Conservation (phyloP, 2,329 filamentous ascomycete species). For the Fusarium napiforme region DNA sequence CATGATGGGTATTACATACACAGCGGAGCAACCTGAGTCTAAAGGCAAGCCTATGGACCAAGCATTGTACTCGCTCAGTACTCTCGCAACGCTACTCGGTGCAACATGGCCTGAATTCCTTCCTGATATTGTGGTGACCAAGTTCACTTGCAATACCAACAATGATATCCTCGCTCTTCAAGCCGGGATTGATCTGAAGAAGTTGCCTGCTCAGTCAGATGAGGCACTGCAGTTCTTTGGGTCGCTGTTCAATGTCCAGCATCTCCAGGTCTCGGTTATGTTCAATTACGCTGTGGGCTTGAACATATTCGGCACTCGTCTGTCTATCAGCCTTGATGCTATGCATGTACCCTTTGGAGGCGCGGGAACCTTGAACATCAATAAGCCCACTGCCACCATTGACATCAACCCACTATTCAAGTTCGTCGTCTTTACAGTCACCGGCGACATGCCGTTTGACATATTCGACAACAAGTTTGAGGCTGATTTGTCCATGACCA, state of each 20-base stretch:
- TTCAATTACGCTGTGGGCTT: not conserved
- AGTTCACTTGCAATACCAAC: not conserved
- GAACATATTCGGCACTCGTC: not conserved
- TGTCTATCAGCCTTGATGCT: not conserved
- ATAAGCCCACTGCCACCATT: not conserved
- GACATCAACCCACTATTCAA: not conserved
- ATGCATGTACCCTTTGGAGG: not conserved
- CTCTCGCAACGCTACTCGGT: not conserved
- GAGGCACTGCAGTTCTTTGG: not conserved
- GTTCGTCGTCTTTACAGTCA: not conserved
- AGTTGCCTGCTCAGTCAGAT: not conserved
- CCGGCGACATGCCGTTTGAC: not conserved
- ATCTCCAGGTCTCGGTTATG: not conserved
- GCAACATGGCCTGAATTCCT: not conserved
- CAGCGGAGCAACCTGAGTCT: not conserved
- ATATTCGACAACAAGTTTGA: not conserved
- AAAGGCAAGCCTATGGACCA: conserved; percentile 6
- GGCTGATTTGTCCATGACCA: not conserved
- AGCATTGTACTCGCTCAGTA: not conserved
- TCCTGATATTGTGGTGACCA: not conserved
- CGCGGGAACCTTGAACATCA: not conserved
- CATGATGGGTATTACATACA: conserved; percentile 2
- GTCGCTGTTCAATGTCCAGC: not conserved
- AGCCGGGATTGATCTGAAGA: not conserved
- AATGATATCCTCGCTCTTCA: not conserved